phyloP scores from a whole-genome alignment of 495 filamentous ascomycete genomes.

The Daldinia concentrica region DNA sequence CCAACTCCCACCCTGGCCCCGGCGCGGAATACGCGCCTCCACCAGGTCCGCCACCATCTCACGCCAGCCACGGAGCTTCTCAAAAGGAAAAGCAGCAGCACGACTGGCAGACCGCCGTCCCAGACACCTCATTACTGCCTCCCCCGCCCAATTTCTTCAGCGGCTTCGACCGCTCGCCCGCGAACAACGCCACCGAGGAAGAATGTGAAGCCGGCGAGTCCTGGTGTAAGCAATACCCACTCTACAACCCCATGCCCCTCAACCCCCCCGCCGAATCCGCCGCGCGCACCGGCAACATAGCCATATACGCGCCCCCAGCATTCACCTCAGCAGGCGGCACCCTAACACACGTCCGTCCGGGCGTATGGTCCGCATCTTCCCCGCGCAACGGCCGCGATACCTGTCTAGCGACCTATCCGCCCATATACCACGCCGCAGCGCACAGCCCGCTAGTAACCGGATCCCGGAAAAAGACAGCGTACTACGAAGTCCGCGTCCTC shows the following conservation, averaged over 20 bases:
- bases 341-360: slow-evolving; percentile 48
- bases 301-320: slow-evolving; percentile 47
- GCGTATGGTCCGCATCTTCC: slow-evolving; percentile 56
- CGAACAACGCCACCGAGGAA: slow-evolving; percentile 75
- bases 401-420: slow-evolving; percentile 72
- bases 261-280: slow-evolving; percentile 50
- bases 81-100: slow-evolving; percentile 58
- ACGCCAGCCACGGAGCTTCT: background rate
- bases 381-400: slow-evolving; percentile 54
- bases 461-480: slow-evolving; percentile 64
- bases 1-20: background rate
- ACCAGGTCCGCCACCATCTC: slow-evolving; percentile 48
- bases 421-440: slow-evolving; percentile 73
- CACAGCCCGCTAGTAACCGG: slow-evolving; percentile 71
- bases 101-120: slow-evolving; percentile 81
- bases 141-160: slow-evolving; percentile 76
- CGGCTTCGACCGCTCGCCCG: slow-evolving; percentile 70
- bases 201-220: slow-evolving; percentile 76
- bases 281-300: slow-evolving; percentile 44
- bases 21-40: slow-evolving; percentile 42
- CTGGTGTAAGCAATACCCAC: slow-evolving; percentile 73
- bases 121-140: slow-evolving; percentile 81
- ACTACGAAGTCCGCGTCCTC: slow-evolving; percentile 78
- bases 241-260: slow-evolving; percentile 65
- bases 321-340: slow-evolving; percentile 24